Conservation (phyloP, 352 stramenopile species). For the Plasmopara halstedii region DNA sequence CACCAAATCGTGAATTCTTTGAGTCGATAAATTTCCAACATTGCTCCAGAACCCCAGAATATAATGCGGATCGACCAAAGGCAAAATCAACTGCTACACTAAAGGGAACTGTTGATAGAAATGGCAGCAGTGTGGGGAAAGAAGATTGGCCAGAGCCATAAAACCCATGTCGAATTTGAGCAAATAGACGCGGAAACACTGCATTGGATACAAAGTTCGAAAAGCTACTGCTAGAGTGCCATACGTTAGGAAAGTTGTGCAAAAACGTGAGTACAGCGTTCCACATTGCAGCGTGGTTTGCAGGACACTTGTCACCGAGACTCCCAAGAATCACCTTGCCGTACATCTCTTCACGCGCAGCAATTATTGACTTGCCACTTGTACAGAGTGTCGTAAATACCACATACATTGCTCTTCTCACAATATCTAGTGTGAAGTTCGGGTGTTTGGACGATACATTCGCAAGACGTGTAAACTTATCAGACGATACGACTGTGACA, state of each 20-base stretch:
- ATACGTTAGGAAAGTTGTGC: slow-evolving; percentile 40
- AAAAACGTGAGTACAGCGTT: slow-evolving; percentile 69
- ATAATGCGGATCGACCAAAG: slow-evolving; percentile 37
- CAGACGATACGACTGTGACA: slow-evolving; percentile 41
- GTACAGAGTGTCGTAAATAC: slow-evolving; percentile 45
- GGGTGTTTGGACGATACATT: slow-evolving; percentile 61
- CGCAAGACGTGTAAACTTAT: slow-evolving; percentile 52
- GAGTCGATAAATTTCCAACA: slow-evolving; percentile 66
- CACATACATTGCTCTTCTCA: slow-evolving; percentile 61
- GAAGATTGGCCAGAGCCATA: slow-evolving; percentile 61
- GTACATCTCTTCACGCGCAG: slow-evolving; percentile 44
- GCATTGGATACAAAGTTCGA: slow-evolving; percentile 55
- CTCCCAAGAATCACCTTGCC: slow-evolving; percentile 62
- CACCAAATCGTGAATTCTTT: slow-evolving; percentile 39
- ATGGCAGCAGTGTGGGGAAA: slow-evolving; percentile 58
- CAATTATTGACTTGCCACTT: slow-evolving; percentile 33
- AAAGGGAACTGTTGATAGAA: slow-evolving; percentile 70
- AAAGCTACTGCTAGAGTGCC: slow-evolving; percentile 33
- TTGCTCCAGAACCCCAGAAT: slow-evolving; percentile 56
- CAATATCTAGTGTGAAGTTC: slow-evolving; percentile 62
- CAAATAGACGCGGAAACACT: slow-evolving; percentile 57
- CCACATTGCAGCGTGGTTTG: slow-evolving; percentile 68
- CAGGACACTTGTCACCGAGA: slow-evolving; percentile 58
- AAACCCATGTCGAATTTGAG: slow-evolving; percentile 70
- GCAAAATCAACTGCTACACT: slow-evolving; percentile 37